Conservation (phyloP, 495 filamentous ascomycete species). For the Tricharina praecox region DNA sequence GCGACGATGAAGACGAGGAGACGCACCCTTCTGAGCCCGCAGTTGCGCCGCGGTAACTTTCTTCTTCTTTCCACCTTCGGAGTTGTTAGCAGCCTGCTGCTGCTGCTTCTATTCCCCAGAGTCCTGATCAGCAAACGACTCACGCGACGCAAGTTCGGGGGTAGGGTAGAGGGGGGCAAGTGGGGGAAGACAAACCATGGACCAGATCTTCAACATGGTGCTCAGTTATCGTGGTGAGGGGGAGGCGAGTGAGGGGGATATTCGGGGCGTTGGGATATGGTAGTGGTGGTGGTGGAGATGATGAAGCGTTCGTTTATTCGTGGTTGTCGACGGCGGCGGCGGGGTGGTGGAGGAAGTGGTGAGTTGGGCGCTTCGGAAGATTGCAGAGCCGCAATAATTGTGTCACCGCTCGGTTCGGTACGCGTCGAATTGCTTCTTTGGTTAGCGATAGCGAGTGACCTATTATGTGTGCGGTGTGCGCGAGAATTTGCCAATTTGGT, state of each 20-base stretch:
- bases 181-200: slow-evolving; percentile 51
- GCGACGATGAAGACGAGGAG: too few relatives aligned
- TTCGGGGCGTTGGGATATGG: not conserved
- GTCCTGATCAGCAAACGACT: too few relatives aligned
- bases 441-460: too few relatives aligned
- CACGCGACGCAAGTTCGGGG: too few relatives aligned
- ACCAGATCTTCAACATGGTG: slow-evolving; percentile 98
- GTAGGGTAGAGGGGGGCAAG: not conserved
- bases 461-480: too few relatives aligned
- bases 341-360: not conserved
- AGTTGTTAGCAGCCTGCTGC: slow-evolving; percentile 81
- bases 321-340: not conserved
- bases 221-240: not conserved
- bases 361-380: not conserved
- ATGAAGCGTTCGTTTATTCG: not conserved
- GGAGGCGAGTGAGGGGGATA: not conserved
- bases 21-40: slow-evolving; percentile 82
- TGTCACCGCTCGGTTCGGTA: too few relatives aligned
- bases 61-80: slow-evolving; percentile 69
- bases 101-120: slow-evolving; percentile 84
- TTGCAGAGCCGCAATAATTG: too few relatives aligned
- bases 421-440: too few relatives aligned
- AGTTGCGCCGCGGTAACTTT: slow-evolving; percentile 93
- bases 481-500: too few relatives aligned
- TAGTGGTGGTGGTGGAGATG: not conserved